phyloP scores from a whole-genome alignment of 1,284 basidiomycete genomes.

The Exsudoporus floridanus region DNA sequence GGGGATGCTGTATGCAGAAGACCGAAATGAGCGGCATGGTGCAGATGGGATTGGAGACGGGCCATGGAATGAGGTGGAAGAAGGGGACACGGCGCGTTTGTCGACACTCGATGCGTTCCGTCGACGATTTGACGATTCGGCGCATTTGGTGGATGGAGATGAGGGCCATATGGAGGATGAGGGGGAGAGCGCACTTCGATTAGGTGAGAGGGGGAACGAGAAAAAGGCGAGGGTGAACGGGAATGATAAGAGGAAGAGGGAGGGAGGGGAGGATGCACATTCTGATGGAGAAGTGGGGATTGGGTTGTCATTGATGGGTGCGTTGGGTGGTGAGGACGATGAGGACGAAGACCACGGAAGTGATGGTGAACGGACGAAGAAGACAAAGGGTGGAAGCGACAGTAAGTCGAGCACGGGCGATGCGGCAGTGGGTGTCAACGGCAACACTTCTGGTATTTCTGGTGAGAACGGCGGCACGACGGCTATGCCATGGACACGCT shows the following conservation, averaged over 20 bases:
- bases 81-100: conserved; percentile 22
- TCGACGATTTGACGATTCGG: conserved; percentile 16
- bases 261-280: conserved; percentile 23
- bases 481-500: conserved; percentile 31
- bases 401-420: neutral
- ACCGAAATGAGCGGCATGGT: neutral
- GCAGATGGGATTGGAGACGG: neutral
- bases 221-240: neutral
- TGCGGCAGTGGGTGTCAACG: neutral
- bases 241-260: neutral
- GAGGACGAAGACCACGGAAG: conserved; percentile 27
- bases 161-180: conserved; percentile 9
- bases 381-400: conserved; percentile 20
- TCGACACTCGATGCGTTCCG: conserved; percentile 32
- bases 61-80: conserved; percentile 12
- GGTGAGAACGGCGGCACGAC: conserved; percentile 4
- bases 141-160: conserved; percentile 16
- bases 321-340: conserved; percentile 39
- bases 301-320: conserved; percentile 63
- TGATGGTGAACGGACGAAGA: conserved; percentile 30
- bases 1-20: neutral
- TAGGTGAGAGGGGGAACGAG: neutral
- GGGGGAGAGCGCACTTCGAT: neutral
- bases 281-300: conserved; percentile 66
- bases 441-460: neutral